These are phyloP conservation scores for Kregervanrija fluxuum DNA, from an alignment of 805 yeast genomes.

Conservation along the genomic window DNA sequence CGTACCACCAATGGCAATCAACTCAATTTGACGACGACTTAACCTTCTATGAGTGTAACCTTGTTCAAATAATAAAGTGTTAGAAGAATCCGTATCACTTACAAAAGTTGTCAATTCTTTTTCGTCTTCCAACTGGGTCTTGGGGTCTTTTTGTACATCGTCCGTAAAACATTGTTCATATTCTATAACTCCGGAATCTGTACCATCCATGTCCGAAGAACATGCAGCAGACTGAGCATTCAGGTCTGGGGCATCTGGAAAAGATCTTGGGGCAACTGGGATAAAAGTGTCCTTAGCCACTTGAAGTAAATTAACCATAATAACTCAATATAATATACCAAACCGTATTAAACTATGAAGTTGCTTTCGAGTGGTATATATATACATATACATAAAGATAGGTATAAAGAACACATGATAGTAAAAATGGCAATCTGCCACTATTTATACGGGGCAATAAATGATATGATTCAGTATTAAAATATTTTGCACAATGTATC, in stretches of 20 bases:
- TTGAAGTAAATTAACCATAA: background rate
- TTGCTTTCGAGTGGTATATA: too few relatives aligned
- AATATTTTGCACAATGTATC: too few relatives aligned
- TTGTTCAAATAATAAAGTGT: slow-evolving; percentile 5
- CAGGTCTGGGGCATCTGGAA: slow-evolving; percentile 3
- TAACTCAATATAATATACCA: too few relatives aligned
- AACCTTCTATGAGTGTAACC: slow-evolving; percentile 27
- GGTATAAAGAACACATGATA: too few relatives aligned
- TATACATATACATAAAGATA: too few relatives aligned
- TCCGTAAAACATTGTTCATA: slow-evolving; percentile 10
- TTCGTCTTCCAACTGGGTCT: slow-evolving; percentile 1
- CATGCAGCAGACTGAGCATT: slow-evolving; percentile 8
- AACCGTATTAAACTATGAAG: too few relatives aligned
- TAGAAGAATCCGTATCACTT: background rate
- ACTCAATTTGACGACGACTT: slow-evolving; percentile 62
- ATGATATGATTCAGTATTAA: too few relatives aligned
- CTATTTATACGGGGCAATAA: too few relatives aligned
- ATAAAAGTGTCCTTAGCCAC: slow-evolving; percentile 11
- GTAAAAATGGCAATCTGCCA: too few relatives aligned
- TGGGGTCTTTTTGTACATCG: slow-evolving; percentile 1
- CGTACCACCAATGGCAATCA: slow-evolving; percentile 61
- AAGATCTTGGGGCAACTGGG: slow-evolving; percentile 9
- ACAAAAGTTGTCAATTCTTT: background rate
- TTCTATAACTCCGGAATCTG: slow-evolving; percentile 1
- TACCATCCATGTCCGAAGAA: background rate